Conservation (phyloP, 23 red algal genomes). For the Gracilaria caudata region DNA sequence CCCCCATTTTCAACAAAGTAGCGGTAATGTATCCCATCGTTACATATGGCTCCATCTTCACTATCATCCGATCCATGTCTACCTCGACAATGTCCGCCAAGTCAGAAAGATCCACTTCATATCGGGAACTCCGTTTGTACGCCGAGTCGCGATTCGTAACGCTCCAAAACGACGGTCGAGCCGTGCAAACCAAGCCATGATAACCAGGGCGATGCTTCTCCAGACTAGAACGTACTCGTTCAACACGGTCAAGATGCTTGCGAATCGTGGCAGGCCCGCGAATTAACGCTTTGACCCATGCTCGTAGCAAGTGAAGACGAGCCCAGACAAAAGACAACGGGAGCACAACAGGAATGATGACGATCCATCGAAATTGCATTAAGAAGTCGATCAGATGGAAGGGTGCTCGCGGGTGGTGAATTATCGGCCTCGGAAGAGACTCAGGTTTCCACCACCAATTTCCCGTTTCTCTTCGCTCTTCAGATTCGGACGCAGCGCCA, state of each 20-base stretch:
- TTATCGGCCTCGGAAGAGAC: constrained; percentile 6
- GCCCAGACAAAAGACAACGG: constrained; percentile 77
- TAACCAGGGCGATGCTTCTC: constrained; percentile 9
- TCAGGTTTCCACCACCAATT: constrained; percentile 55
- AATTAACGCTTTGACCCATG: constrained; percentile 40
- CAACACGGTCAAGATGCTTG: constrained; percentile 61
- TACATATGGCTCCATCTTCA: constrained; percentile 71
- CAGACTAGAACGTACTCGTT: constrained; percentile 22
- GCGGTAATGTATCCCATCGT: constrained; percentile 73
- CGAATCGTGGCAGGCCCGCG: constrained; percentile 49
- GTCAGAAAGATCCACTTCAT: constrained; percentile 66
- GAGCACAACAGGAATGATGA: constrained; percentile 69
- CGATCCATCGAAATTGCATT: constrained; percentile 71
- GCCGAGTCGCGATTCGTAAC: constrained; percentile 55
- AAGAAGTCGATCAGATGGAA: constrained; percentile 67
- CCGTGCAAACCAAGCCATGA: constrained; percentile 65
- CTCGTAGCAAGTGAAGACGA: constrained; percentile 47
- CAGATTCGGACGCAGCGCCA: not conserved
- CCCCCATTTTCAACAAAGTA: constrained; percentile 56
- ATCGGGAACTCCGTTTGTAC: constrained; percentile 58
- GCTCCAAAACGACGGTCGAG: constrained; percentile 66
- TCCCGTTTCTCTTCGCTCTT: not conserved
- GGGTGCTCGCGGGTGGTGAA: constrained; percentile 57
- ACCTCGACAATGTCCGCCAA: constrained; percentile 63
- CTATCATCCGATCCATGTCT: constrained; percentile 65